Evolutionary conservation across 768 basidiomycete genomes (phyloP), one percentile per base, ranked within the genome.

Genomic region (Lactifluus pinguis): DNA sequence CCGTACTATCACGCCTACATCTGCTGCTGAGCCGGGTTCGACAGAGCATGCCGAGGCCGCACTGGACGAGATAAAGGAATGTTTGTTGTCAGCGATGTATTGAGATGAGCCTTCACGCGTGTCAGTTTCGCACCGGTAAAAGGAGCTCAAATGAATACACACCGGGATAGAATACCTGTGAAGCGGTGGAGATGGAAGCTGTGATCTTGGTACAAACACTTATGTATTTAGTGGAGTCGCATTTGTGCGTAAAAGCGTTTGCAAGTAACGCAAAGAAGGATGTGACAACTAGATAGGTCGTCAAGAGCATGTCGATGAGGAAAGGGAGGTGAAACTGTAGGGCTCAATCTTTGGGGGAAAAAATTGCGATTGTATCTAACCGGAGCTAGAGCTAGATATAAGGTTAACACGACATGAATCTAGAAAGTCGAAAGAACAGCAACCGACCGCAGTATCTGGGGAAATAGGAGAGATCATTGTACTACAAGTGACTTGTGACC

Each of bases 1-100:
- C 9, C 64, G 2, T 52, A 66, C 66, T 11, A 66, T 65, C 17
- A 4, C 34, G 48, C 65, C 42, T 14, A 63, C 65, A 34, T 67
- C 66, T 13, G 41, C 59, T 1, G 54, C 55, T 0, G 62, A 59
- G 25, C 62, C 62, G 3, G 66, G 66, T 41, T 67, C 65, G 6
- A 67, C 62, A 0, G 65, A 66, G 49, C 67, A 67, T 19, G 55
- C 36, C 15, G 67, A 58, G 2, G 10, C n/a, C 34, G 38, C 9
- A 4, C 50, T 39, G 44, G 49, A 53, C 1, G 66, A 60, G 6
- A 7, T 5, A 15, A 49, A 14, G 34, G 47, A 44, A 21, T 67
- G 66, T 2, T 21, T 25, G 17, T 36, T 62, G 29, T 67, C 64
- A 7, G 34, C 30, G 0, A 13, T 6, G n/a, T 65, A 66, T 10